phyloP scores from a whole-genome alignment of 805 yeast genomes.

The Zygoascus biomembranicola region DNA sequence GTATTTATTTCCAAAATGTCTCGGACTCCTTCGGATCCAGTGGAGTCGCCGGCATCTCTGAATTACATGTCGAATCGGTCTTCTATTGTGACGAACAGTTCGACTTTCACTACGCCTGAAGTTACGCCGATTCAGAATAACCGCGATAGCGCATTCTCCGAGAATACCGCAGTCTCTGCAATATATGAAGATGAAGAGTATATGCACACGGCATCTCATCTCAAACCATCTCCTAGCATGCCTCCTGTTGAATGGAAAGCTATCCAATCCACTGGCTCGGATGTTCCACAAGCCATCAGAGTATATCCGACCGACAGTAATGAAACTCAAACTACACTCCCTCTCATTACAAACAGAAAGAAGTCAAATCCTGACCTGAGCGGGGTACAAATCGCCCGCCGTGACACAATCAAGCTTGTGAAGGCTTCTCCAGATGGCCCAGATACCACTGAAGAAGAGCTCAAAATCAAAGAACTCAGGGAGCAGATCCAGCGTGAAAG shows the following conservation, averaged over 20 bases:
- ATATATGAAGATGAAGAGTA: background rate
- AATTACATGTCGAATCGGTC: background rate
- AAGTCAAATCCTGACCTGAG: background rate
- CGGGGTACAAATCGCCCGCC: background rate
- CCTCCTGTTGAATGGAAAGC: background rate
- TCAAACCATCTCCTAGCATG: background rate
- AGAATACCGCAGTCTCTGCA: background rate
- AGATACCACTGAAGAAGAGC: background rate
- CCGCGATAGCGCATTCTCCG: background rate
- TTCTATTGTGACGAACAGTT: background rate
- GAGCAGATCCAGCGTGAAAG: constrained; percentile 23
- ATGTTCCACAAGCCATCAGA: background rate
- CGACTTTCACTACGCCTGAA: background rate
- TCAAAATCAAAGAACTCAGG: constrained; percentile 18
- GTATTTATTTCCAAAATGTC: too few species aligned
- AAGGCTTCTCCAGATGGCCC: background rate
- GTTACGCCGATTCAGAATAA: background rate
- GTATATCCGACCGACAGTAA: background rate
- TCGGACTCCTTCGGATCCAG: background rate
- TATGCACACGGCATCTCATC: background rate
- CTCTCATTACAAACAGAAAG: background rate
- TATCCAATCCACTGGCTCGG: background rate
- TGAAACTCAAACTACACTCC: background rate
- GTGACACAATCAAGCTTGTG: background rate
- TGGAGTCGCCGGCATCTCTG: background rate